These are phyloP conservation scores for Ocimum tenuiflorum DNA, from an alignment of 257 asterid species.

Conservation along the genomic window DNA sequence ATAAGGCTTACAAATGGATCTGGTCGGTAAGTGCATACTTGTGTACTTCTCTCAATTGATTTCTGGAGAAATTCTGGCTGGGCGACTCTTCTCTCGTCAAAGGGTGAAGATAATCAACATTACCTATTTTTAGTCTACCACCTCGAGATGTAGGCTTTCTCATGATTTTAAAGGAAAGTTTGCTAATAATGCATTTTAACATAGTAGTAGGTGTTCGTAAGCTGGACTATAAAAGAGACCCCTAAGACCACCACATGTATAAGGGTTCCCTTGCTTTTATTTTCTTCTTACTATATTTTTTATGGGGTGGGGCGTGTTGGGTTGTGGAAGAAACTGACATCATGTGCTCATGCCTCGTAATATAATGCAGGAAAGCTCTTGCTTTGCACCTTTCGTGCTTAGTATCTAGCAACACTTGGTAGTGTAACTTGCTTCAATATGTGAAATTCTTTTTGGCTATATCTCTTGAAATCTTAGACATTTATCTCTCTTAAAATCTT, in stretches of 20 bases:
- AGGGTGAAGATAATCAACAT: background rate
- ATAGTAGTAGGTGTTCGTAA: background rate
- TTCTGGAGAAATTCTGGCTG: background rate
- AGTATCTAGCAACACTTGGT: background rate
- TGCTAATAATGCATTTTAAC: background rate
- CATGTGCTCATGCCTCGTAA: background rate
- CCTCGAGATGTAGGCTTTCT: no score
- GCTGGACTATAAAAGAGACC: background rate
- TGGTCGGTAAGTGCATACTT: conserved; percentile 27
- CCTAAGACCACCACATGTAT: background rate
- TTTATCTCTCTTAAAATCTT: conserved; percentile 15
- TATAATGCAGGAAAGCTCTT: background rate
- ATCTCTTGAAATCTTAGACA: conserved; percentile 3
- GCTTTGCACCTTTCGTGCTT: background rate
- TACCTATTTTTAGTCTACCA: background rate
- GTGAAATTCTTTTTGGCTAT: background rate
- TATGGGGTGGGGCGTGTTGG: background rate
- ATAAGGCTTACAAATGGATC: conserved; percentile 20
- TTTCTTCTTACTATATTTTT: background rate
- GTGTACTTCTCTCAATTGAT: background rate
- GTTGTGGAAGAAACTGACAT: background rate
- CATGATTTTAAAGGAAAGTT: no score
- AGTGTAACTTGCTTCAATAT: background rate
- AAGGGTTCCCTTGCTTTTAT: background rate
- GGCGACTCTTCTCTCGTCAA: background rate